A percentile compares a stretch with the other conserved stretches of the same genome.
phyloP scores from a whole-genome alignment of 1,284 basidiomycete species.

The Boletus holoroseus region DNA sequence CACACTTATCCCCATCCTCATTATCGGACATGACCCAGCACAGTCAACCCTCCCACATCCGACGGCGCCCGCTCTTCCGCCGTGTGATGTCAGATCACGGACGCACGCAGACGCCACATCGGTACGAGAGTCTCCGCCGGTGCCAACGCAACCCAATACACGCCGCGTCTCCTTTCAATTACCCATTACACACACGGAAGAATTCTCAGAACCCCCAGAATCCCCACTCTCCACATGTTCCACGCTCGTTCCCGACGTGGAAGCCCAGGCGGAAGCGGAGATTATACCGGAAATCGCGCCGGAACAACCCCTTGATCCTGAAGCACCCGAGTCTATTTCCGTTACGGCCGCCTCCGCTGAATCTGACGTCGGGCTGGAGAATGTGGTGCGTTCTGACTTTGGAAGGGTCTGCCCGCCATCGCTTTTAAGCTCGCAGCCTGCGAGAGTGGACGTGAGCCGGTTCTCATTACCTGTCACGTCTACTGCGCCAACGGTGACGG shows the following conservation, averaged over 20 bases:
- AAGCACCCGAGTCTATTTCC: background rate
- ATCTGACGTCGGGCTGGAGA: background rate
- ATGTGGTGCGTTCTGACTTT: background rate
- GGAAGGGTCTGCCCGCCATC: slow-evolving; percentile 5
- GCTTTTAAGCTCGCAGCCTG: slow-evolving; percentile 8
- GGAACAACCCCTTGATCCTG: background rate
- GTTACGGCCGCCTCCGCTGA: background rate
- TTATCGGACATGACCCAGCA: slow-evolving; percentile 6
- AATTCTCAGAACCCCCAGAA: background rate
- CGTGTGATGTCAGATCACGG: background rate
- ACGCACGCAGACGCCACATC: background rate
- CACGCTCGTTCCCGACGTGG: slow-evolving; percentile 10
- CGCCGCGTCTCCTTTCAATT: slow-evolving; percentile 13
- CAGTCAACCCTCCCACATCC: background rate
- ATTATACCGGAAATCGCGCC: background rate
- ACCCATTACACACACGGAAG: background rate
- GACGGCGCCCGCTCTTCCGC: background rate
- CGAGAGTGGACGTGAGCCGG: slow-evolving; percentile 9
- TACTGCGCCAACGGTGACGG: background rate
- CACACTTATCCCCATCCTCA: background rate
- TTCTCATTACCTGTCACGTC: slow-evolving; percentile 16
- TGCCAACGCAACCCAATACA: background rate
- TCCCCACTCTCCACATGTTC: slow-evolving; percentile 10
- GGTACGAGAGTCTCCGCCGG: background rate
- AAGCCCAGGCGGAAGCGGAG: background rate